phyloP scores from a whole-genome alignment of 306 rosid species.

The Cicer chorassanicum region DNA sequence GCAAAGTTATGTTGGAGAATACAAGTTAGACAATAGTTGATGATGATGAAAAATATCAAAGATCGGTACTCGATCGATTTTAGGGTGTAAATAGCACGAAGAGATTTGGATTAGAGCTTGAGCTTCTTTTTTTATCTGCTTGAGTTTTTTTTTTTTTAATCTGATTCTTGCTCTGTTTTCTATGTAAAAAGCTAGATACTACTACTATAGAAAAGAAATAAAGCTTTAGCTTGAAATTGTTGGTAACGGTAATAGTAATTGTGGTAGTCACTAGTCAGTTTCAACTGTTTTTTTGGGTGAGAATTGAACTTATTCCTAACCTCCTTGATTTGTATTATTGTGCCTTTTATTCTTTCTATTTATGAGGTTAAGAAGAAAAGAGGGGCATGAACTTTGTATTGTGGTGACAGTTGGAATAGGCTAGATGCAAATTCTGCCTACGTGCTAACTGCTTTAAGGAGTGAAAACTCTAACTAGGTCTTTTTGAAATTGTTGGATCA shows the following conservation, averaged over 20 bases:
- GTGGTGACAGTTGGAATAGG: too few relatives aligned
- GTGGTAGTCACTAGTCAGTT: too few relatives aligned
- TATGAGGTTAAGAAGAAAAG: too few relatives aligned
- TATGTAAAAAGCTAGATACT: background rate
- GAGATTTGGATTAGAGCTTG: background rate
- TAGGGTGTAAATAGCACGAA: slow-evolving; percentile 4
- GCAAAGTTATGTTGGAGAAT: background rate
- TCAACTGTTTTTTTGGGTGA: too few relatives aligned
- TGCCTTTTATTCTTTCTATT: too few relatives aligned
- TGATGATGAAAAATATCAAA: background rate
- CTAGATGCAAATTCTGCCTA: too few relatives aligned
- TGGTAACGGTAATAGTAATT: background rate
- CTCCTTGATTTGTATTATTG: too few relatives aligned
- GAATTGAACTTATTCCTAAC: too few relatives aligned
- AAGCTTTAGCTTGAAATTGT: background rate
- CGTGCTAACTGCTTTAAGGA: too few relatives aligned
- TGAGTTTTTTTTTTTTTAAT: background rate
- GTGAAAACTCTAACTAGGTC: too few relatives aligned
- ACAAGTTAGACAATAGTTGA: background rate
- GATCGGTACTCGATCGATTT: background rate
- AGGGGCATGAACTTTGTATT: too few relatives aligned
- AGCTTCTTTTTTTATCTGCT: background rate
- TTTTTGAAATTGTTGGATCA: too few relatives aligned
- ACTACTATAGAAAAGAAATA: background rate
- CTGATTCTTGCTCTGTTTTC: slow-evolving; percentile 3